Percentiles rank a stretch among this genome's conserved stretches.
Conservation (phyloP, 1,284 basidiomycete genomes). For the Papiliotrema laurentii region DNA sequence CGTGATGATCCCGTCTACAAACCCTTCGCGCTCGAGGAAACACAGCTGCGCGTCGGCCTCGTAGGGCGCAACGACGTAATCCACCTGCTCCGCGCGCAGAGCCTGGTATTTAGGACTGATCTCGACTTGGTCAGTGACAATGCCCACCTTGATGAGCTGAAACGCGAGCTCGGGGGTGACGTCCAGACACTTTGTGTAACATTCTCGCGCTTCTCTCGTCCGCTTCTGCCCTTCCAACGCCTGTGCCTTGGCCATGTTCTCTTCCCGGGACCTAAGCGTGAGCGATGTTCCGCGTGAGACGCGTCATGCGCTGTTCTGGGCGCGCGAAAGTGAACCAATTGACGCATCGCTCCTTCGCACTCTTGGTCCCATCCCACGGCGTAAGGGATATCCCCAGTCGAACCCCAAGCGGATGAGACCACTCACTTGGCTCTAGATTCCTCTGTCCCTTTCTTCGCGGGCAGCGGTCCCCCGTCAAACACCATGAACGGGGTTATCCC, state of each 20-base stretch:
- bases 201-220: constrained; percentile 73
- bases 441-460: constrained; percentile 90
- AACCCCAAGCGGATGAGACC: background rate
- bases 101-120: constrained; percentile 54
- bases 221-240: constrained; percentile 71
- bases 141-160: constrained; percentile 85
- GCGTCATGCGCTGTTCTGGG: no score
- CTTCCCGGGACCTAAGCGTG: constrained; percentile 46
- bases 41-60: constrained; percentile 98
- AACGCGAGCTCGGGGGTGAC: constrained; percentile 97
- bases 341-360: background rate
- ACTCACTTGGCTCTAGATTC: constrained; percentile 62
- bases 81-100: constrained; percentile 68
- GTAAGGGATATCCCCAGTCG: background rate
- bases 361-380: background rate
- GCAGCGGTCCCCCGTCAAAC: constrained; percentile 93
- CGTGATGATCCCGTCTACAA: constrained; percentile 90
- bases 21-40: constrained; percentile 75
- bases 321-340: no score
- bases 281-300: background rate
- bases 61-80: constrained; percentile 94
- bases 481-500: constrained; percentile 87
- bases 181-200: constrained; percentile 86
- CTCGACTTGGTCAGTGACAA: background rate
- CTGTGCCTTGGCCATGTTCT: constrained; percentile 59